A percentile compares a stretch with the other conserved stretches of the same genome.
phyloP scores from a whole-genome alignment of 2,329 filamentous ascomycete genomes.

The Arthrobotrys entomopaga region DNA sequence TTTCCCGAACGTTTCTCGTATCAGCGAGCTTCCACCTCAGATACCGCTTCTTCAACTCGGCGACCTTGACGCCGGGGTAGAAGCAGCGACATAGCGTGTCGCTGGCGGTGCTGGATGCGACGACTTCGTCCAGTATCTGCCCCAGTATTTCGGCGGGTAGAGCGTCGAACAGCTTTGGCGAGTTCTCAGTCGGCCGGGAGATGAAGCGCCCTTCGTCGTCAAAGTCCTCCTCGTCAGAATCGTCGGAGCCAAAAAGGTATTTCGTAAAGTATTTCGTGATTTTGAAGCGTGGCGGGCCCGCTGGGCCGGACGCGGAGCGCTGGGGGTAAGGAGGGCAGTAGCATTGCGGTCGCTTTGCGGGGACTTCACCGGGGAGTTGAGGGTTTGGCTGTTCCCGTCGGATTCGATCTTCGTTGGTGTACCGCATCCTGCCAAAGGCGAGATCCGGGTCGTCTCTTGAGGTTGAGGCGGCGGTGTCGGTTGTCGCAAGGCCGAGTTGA shows the following conservation, averaged over 20 bases:
- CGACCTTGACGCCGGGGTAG: conserved; percentile 49
- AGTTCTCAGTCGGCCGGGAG: conserved; percentile 48
- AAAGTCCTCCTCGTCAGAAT: conserved; percentile 53
- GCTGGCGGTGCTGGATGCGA: conserved; percentile 30
- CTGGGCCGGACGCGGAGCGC: conserved; percentile 34
- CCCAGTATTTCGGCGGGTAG: conserved; percentile 44
- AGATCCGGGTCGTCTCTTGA: conserved; percentile 22
- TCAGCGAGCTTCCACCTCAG: conserved; percentile 47
- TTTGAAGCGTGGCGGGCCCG: conserved; percentile 44
- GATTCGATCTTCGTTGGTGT: conserved; percentile 49
- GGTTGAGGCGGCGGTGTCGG: conserved; percentile 15
- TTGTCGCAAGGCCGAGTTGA: conserved; percentile 26
- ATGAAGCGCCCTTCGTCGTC: conserved; percentile 50
- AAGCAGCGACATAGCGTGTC: conserved; percentile 51
- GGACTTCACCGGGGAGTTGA: conserved; percentile 52
- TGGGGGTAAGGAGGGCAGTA: conserved; percentile 52
- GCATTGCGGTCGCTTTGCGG: conserved; percentile 50
- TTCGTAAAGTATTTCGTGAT: conserved; percentile 53
- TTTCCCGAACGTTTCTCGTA: conserved; percentile 37
- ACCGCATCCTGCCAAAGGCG: conserved; percentile 35
- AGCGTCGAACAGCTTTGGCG: conserved; percentile 40
- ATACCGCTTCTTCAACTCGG: conserved; percentile 46
- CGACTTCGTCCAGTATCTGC: conserved; percentile 51
- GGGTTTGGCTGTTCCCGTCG: conserved; percentile 49
- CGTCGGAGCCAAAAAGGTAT: conserved; percentile 51